Percentiles rank a stretch among this genome's conserved stretches.
Conservation (phyloP, 2,329 filamentous ascomycete species). For the Pleomassaria siparia region DNA sequence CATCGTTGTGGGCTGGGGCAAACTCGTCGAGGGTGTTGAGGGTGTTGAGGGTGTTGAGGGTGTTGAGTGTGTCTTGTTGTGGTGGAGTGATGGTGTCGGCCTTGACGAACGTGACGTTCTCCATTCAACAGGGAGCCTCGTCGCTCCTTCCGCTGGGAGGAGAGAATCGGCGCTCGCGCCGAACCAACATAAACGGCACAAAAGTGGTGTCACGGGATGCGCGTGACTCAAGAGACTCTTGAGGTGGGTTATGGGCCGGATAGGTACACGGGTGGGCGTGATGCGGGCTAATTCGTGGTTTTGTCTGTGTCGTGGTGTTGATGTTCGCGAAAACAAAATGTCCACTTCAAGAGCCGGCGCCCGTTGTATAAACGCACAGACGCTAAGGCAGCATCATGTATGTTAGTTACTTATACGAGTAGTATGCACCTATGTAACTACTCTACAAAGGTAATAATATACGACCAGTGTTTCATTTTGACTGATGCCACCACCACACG, state of each 20-base stretch:
- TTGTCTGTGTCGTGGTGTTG: slow-evolving; percentile 29
- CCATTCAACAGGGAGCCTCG: slow-evolving; percentile 31
- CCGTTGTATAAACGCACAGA: too few relatives aligned
- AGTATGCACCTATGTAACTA: too few relatives aligned
- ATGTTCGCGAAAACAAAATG: slow-evolving; percentile 22
- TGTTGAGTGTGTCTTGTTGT: slow-evolving; percentile 8
- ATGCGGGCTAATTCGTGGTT: slow-evolving; percentile 23
- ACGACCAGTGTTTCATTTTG: too few relatives aligned
- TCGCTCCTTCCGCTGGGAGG: not conserved
- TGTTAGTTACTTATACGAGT: too few relatives aligned
- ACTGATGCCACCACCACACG: too few relatives aligned
- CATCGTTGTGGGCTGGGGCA: slow-evolving; percentile 19
- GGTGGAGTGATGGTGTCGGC: slow-evolving; percentile 26
- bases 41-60: slow-evolving; percentile 15
- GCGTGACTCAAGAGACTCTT: slow-evolving; percentile 13
- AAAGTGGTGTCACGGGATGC: slow-evolving; percentile 27
- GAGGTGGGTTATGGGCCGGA: slow-evolving; percentile 34
- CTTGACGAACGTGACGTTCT: slow-evolving; percentile 33
- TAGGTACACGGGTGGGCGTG: slow-evolving; percentile 28
- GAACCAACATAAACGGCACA: slow-evolving; percentile 31
- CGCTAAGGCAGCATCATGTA: not conserved
- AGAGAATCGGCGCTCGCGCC: slow-evolving; percentile 37
- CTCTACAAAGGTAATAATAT: too few relatives aligned
- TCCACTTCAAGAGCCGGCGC: too few relatives aligned
- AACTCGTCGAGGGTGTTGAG: slow-evolving; percentile 20